Base-by-base conservation (phyloP, 2,329 filamentous ascomycete species). In the Ambrosiella beaveri region DNA sequence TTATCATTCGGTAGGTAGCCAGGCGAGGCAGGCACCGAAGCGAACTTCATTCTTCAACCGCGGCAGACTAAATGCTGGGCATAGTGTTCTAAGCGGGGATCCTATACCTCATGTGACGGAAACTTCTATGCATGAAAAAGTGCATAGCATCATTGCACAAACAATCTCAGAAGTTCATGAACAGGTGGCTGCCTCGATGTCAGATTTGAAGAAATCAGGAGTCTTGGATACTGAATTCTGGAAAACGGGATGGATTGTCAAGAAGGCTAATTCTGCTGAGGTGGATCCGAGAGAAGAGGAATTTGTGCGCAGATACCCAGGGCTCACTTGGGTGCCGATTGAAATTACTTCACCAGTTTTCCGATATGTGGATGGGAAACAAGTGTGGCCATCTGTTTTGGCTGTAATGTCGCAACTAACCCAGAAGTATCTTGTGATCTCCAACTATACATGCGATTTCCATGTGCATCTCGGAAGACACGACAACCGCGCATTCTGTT, bases 341-440 rank as follows among this genome's bases (percentile, higher is more conserved):
- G 71, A 73, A 62, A 62, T 72, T 37, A 68, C 64, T 60, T 71
- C 70, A 38, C 70, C 70, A 6, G 68, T 66, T 58, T 61, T 71
- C 51, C 55, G 62, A 4, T 66, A 65, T 64, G 60, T 38, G 0
- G 65, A 67, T 41, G 27, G 19, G 17, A 13, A 45, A 37, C 11
- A 12, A 7, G 39, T 13, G n/a, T 52, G 39, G 37, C 37, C 51
- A 41, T 11, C 15, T 8, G 38, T 54, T 9, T 8, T 37, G 6
- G 38, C 15, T 9, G 51, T 52, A 9, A 51, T 57, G 36, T 13
- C 51, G 9, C 37, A 12, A 13, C 36, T 57, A 15, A 57, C 15
- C 19, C 11, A 39, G 19, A 52, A 35, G 35, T 44, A 60, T 51
- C 35, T 37, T 17, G 35, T 69, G n/a, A 63, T 64, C 11, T 65